These are phyloP conservation scores for Rhodotorula glutinis DNA, from an alignment of 1,284 basidiomycete genomes.

Conservation along the genomic window DNA sequence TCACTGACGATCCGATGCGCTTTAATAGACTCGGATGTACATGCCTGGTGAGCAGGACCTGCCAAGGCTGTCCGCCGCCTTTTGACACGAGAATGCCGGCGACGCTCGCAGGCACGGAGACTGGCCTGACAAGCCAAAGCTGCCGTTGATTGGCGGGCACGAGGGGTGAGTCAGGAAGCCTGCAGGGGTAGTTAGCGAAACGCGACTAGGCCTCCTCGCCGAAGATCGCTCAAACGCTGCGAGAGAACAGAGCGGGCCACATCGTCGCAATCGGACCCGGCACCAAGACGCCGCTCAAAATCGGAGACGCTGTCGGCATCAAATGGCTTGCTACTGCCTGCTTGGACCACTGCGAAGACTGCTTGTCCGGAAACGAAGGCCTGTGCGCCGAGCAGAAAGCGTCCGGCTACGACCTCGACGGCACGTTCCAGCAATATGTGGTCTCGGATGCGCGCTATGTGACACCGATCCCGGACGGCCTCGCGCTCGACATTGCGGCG, in stretches of 20 bases:
- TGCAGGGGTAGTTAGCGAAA: background rate
- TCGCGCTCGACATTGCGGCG: slow-evolving; percentile 26
- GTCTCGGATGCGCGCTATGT: slow-evolving; percentile 59
- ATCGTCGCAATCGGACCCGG: slow-evolving; percentile 68
- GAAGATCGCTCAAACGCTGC: background rate
- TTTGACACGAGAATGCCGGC: background rate
- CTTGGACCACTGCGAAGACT: slow-evolving; percentile 64
- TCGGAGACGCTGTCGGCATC: slow-evolving; percentile 80
- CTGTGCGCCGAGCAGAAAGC: slow-evolving; percentile 59
- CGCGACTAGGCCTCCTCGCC: background rate
- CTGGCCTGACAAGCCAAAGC: slow-evolving; percentile 51
- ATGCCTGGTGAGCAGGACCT: background rate
- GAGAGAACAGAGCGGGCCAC: slow-evolving; percentile 46
- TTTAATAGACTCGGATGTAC: slow-evolving; percentile 15
- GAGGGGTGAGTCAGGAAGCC: slow-evolving; percentile 51
- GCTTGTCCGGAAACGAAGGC: slow-evolving; percentile 65
- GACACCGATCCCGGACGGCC: slow-evolving; percentile 31
- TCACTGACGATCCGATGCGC: too few relatives aligned
- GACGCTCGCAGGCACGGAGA: background rate
- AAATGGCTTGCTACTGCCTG: slow-evolving; percentile 66
- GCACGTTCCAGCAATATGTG: slow-evolving; percentile 67
- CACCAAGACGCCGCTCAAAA: background rate
- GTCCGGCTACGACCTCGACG: slow-evolving; percentile 56
- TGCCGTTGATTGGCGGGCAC: slow-evolving; percentile 73
- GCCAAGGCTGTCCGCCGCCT: background rate